These are phyloP conservation scores for Jimgerdemannia lactiflua DNA, from an alignment of 192 early-diverging fungal genomes.

Conservation along the genomic window DNA sequence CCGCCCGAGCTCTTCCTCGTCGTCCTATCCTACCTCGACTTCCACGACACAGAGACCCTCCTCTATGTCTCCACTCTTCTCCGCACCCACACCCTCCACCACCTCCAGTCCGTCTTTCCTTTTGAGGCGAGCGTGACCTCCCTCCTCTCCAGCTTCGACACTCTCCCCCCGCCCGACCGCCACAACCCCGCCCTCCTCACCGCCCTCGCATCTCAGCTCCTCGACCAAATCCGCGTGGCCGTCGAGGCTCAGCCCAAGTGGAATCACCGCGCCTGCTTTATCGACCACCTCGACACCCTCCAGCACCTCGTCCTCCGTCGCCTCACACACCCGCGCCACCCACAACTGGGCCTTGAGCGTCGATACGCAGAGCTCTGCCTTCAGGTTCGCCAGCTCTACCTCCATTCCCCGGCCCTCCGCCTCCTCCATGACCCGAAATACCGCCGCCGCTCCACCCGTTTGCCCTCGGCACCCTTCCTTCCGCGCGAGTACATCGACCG, in stretches of 20 bases:
- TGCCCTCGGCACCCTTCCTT: constrained; percentile 35
- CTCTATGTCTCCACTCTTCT: not conserved
- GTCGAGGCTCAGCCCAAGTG: not conserved
- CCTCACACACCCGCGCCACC: not conserved
- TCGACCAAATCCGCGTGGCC: not conserved
- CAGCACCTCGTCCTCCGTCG: not conserved
- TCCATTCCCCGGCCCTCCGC: constrained; percentile 30
- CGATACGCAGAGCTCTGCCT: constrained; percentile 13
- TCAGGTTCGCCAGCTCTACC: constrained; percentile 21
- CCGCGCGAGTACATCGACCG: constrained; percentile 28
- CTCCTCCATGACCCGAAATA: constrained; percentile 38
- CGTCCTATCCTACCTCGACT: constrained; percentile 4
- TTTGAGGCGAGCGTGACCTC: not conserved
- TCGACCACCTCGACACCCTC: not conserved
- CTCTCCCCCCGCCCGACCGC: not conserved
- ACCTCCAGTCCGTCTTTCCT: not conserved
- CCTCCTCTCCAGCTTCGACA: not conserved
- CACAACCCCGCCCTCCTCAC: not conserved
- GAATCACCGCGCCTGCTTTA: not conserved
- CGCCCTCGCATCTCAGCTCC: not conserved
- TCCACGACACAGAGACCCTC: not conserved
- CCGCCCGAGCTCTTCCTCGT: not conserved
- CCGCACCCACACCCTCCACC: not conserved
- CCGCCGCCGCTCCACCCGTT: constrained; percentile 29
- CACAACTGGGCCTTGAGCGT: not conserved